Evolutionary conservation across 768 basidiomycete genomes (phyloP).

Genomic region (Termitomyces sp.): DNA sequence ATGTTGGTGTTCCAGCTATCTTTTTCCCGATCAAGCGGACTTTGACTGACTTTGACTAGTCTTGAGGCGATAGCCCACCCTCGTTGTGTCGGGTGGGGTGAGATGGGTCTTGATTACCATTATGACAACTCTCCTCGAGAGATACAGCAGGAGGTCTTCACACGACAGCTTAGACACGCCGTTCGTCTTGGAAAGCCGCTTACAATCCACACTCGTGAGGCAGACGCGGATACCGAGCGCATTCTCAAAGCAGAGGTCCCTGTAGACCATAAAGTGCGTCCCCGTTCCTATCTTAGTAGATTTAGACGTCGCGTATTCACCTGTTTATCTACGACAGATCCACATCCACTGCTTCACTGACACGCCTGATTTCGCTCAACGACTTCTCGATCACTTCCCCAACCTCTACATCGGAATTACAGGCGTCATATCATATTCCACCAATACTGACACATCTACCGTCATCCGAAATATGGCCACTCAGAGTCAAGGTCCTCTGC

Average conservation of each 20-base stretch:
- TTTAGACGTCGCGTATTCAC: background rate
- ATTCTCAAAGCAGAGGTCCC: constrained; percentile 80
- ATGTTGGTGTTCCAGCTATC: constrained; percentile 37
- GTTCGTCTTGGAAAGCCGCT: constrained; percentile 70
- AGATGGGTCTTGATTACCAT: constrained; percentile 86
- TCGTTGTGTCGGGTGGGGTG: constrained; percentile 84
- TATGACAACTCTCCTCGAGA: constrained; percentile 75
- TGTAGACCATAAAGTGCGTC: constrained; percentile 55
- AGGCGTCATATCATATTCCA: constrained; percentile 78
- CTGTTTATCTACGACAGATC: constrained; percentile 39
- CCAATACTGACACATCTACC: constrained; percentile 67
- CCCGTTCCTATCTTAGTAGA: background rate
- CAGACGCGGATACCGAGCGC: constrained; percentile 76
- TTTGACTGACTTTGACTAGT: constrained; percentile 29
- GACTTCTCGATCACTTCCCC: constrained; percentile 72
- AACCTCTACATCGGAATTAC: constrained; percentile 86
- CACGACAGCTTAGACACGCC: constrained; percentile 65
- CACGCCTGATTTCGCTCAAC: constrained; percentile 65
- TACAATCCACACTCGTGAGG: constrained; percentile 85
- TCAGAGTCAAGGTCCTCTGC: constrained; percentile 24
- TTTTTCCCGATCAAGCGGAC: background rate
- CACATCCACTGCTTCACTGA: constrained; percentile 92
- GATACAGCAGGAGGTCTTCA: constrained; percentile 63
- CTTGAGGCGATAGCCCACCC: constrained; percentile 76
- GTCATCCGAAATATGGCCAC: constrained; percentile 56